phyloP scores from a whole-genome alignment of 805 yeast genomes.

The Myxozyma kluyveri region DNA sequence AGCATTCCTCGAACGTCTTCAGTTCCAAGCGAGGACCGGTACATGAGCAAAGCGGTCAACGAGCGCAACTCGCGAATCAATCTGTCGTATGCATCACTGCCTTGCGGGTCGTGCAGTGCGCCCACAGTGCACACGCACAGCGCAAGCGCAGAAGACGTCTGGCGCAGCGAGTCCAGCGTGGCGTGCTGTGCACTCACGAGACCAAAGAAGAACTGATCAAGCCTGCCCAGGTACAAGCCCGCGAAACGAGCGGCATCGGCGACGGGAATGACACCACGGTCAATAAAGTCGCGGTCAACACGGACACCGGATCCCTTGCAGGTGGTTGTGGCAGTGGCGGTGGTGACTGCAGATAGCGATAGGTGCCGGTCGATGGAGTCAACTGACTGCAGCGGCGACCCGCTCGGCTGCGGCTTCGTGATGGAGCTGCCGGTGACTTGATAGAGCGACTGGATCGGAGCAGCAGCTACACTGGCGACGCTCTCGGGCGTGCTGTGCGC shows the following conservation, averaged over 20 bases:
- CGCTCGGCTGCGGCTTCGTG: neutral
- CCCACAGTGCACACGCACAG: conserved; percentile 22
- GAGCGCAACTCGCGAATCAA: conserved; percentile 12
- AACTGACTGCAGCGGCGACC: neutral
- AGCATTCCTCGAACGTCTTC: conserved; percentile 20
- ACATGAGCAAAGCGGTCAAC: conserved; percentile 12
- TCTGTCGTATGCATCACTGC: conserved; percentile 17
- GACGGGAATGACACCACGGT: conserved; percentile 12
- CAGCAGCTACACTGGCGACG: conserved; percentile 21
- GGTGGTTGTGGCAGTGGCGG: neutral
- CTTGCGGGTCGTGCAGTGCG: conserved; percentile 19
- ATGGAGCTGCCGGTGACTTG: conserved; percentile 10
- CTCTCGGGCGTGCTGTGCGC: conserved; percentile 11
- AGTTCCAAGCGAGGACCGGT: conserved; percentile 13
- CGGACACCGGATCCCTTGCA: neutral
- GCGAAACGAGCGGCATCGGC: conserved; percentile 19
- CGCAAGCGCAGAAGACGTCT: conserved; percentile 15
- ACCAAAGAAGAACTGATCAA: conserved; percentile 20
- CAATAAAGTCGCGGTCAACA: conserved; percentile 10
- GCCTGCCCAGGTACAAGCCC: conserved; percentile 8
- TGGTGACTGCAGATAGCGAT: neutral
- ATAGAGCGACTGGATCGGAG: conserved; percentile 21
- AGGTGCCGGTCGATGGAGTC: no score
- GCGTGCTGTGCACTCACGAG: conserved; percentile 10
- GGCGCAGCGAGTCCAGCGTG: conserved; percentile 7